Evolutionary conservation across 169 alveolate species (phyloP).

Genomic region (Plasmodium coatneyi): DNA sequence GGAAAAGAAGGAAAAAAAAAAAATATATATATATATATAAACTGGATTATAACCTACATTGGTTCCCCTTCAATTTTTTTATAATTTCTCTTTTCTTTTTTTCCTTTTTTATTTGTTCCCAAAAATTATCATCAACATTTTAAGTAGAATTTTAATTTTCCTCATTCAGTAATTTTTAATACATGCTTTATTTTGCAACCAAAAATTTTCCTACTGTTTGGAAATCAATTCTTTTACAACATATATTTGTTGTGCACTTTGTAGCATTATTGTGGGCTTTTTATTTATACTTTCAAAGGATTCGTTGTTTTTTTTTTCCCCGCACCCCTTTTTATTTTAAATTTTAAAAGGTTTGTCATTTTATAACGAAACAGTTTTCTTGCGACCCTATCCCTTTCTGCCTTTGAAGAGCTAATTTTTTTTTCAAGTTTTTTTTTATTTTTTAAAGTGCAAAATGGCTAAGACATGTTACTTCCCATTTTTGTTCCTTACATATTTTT

Average conservation of each 20-base stretch:
- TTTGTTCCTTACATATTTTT: conserved; percentile 34
- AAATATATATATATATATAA: not conserved
- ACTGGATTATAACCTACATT: not conserved
- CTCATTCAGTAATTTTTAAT: not conserved
- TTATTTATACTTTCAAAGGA: not conserved
- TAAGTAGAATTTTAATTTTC: not conserved
- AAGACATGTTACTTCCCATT: conserved; percentile 16
- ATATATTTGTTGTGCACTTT: not conserved
- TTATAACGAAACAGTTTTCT: not conserved
- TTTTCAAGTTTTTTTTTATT: not conserved
- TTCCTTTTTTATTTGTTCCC: not conserved
- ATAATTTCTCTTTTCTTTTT: not conserved
- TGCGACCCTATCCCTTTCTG: not conserved
- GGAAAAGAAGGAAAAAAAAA: not conserved
- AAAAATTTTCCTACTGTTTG: not conserved
- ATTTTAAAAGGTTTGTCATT: not conserved
- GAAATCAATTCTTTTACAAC: not conserved
- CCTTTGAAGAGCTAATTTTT: not conserved
- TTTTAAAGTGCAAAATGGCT: not conserved
- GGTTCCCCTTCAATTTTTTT: not conserved
- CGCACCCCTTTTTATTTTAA: not conserved
- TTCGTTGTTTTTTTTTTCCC: not conserved
- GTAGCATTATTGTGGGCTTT: not conserved
- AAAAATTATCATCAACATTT: not conserved
- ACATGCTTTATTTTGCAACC: not conserved